Evolutionary conservation across 495 filamentous ascomycete species (phyloP).

Genomic region (Tricharina praecox): DNA sequence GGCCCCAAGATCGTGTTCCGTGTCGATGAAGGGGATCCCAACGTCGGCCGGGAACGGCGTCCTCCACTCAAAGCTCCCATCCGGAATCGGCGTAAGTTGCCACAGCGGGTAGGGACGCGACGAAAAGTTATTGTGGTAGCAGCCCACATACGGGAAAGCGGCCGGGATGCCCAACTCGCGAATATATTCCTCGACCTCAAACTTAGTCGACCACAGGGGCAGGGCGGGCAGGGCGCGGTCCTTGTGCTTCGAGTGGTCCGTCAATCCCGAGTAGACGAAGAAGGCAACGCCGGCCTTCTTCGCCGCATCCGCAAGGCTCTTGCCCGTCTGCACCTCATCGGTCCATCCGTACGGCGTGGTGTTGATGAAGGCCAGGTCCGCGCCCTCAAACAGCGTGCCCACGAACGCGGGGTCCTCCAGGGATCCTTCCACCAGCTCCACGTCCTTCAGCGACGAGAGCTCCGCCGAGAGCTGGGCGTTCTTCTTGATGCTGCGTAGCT

Average conservation of each 20-base stretch:
- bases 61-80: slow-evolving; percentile 82
- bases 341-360: slow-evolving; percentile 74
- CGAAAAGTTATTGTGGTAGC: slow-evolving; percentile 99
- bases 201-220: slow-evolving; percentile 83
- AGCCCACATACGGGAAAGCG: slow-evolving; percentile 89
- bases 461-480: slow-evolving; percentile 41
- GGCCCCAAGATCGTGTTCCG: slow-evolving; percentile 92
- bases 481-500: slow-evolving; percentile 53
- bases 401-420: slow-evolving; percentile 60
- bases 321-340: slow-evolving; percentile 77
- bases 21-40: slow-evolving; percentile 88
- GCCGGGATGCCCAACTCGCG: slow-evolving; percentile 65
- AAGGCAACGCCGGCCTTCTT: slow-evolving; percentile 70
- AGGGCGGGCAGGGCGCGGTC: slow-evolving; percentile 28
- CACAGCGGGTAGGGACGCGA: slow-evolving; percentile 82
- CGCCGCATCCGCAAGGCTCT: slow-evolving; percentile 73
- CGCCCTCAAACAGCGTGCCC: slow-evolving; percentile 59
- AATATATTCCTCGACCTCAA: slow-evolving; percentile 78
- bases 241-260: slow-evolving; percentile 60
- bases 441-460: slow-evolving; percentile 61
- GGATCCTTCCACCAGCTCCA: slow-evolving; percentile 64
- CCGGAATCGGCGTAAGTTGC: slow-evolving; percentile 47
- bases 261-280: slow-evolving; percentile 93
- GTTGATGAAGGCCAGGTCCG: slow-evolving; percentile 87
- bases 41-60: slow-evolving; percentile 84